Evolutionary conservation across 2,329 filamentous ascomycete genomes (phyloP).

Genomic region (Scedosporium aurantiacum): DNA sequence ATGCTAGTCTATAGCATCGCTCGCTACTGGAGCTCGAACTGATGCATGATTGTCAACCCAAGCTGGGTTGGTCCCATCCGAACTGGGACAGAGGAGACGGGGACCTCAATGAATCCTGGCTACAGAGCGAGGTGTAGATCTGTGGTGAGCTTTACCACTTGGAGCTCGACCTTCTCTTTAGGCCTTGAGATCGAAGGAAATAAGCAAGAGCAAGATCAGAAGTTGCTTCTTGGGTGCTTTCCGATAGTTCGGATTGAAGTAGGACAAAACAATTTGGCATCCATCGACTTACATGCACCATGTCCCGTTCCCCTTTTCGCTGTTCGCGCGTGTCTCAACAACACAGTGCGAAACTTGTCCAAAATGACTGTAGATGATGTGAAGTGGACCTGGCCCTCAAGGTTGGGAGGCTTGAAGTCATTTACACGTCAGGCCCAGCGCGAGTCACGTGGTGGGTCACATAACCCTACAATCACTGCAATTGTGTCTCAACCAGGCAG

Average conservation of each 20-base stretch:
- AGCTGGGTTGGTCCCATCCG: background rate
- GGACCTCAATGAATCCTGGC: background rate
- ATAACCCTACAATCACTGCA: slow-evolving; percentile 6
- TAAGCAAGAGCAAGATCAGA: no score
- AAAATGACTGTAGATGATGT: background rate
- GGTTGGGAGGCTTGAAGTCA: no score
- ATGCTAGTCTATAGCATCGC: background rate
- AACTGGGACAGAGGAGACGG: no score
- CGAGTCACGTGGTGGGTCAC: slow-evolving; percentile 4
- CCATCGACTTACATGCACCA: background rate
- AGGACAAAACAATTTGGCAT: no score
- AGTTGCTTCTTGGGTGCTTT: no score
- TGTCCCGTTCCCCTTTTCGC: background rate
- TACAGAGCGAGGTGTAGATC: no score
- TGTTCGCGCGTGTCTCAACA: no score
- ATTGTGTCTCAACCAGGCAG: background rate
- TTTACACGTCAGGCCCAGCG: background rate
- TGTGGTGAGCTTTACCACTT: background rate
- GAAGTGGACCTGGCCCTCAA: background rate
- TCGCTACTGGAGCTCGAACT: background rate
- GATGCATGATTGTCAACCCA: background rate
- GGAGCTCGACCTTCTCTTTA: background rate
- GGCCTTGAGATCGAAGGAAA: no score
- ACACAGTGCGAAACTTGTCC: background rate
- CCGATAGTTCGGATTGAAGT: no score